A percentile compares a stretch with the other conserved stretches of the same genome.
Evolutionary conservation across 768 basidiomycete genomes (phyloP).

Genomic region (Lyophyllum shimeji): DNA sequence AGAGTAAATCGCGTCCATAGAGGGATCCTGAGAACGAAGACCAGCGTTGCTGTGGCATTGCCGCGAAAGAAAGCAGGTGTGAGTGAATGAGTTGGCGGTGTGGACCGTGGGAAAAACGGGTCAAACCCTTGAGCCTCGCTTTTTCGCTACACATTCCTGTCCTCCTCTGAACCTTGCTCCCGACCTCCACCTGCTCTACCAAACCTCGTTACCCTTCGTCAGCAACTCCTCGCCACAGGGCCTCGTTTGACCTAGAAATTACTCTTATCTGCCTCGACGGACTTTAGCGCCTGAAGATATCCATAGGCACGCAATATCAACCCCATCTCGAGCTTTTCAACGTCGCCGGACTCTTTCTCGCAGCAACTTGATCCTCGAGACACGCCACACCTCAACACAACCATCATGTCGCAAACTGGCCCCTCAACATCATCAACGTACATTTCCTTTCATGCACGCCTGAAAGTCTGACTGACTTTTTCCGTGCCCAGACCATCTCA

Average conservation of each 20-base stretch:
- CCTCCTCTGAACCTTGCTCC: not conserved
- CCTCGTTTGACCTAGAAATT: conserved; percentile 2
- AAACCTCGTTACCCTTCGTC: not conserved
- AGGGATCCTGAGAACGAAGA: no score
- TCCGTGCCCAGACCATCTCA: conserved; percentile 29
- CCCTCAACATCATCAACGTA: conserved; percentile 33
- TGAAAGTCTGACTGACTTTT: not conserved
- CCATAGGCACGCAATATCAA: conserved; percentile 10
- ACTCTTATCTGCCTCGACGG: not conserved
- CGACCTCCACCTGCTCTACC: conserved; percentile 1
- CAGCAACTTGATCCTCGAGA: conserved; percentile 4
- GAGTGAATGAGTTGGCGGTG: not conserved
- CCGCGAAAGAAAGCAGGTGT: no score
- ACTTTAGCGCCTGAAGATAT: conserved; percentile 1
- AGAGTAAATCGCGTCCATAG: no score
- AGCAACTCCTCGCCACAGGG: not conserved
- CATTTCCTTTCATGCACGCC: conserved; percentile 8
- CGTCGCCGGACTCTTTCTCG: conserved; percentile 3
- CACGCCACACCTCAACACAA: not conserved
- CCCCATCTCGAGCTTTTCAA: conserved; percentile 7
- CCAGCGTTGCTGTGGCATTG: no score
- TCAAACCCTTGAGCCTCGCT: conserved; percentile 6
- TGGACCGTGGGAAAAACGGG: conserved; percentile 13
- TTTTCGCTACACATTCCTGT: not conserved
- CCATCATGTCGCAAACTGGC: conserved; percentile 29